Percentiles rank a stretch among this genome's conserved stretches.
Conservation (phyloP, 352 stramenopile species). For the Albugo laibachii region DNA sequence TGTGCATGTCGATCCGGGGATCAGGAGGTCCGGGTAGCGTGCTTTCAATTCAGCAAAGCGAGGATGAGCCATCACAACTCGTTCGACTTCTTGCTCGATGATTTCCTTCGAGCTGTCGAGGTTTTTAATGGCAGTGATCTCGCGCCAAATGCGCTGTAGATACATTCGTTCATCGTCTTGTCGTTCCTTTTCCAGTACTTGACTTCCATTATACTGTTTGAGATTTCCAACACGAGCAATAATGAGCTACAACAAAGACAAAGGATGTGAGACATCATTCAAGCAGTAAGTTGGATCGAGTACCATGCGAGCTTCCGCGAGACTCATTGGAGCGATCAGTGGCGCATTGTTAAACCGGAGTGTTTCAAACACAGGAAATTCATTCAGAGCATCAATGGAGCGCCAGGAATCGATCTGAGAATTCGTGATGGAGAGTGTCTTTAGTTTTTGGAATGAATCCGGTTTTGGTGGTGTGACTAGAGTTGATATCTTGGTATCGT, state of each 20-base stretch:
- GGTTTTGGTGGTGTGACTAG: conserved; percentile 8
- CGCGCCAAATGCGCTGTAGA: conserved; percentile 55
- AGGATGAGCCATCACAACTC: conserved; percentile 17
- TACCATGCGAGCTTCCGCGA: conserved; percentile 39
- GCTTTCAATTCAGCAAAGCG: conserved; percentile 21
- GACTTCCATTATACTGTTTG: conserved; percentile 41
- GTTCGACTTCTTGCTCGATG: too few species aligned
- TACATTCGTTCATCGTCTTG: conserved; percentile 65
- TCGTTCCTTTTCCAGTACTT: conserved; percentile 34
- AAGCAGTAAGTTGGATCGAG: neutral
- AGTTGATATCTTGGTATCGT: conserved; percentile 30
- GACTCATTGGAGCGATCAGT: conserved; percentile 36
- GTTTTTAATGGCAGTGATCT: conserved; percentile 18
- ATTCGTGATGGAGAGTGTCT: conserved; percentile 32
- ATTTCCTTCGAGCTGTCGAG: too few species aligned
- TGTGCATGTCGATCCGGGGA: neutral
- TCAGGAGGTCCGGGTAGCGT: conserved; percentile 27
- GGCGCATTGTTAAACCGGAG: conserved; percentile 53
- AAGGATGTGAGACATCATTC: neutral
- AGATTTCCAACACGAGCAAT: conserved; percentile 32
- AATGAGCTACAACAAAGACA: conserved; percentile 14
- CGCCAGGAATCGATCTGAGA: conserved; percentile 53
- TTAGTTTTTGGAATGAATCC: conserved; percentile 22
- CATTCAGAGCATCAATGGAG: conserved; percentile 52
- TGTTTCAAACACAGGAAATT: conserved; percentile 25